phyloP scores from a whole-genome alignment of 2,329 filamentous ascomycete genomes.

The Microcera coccophila region DNA sequence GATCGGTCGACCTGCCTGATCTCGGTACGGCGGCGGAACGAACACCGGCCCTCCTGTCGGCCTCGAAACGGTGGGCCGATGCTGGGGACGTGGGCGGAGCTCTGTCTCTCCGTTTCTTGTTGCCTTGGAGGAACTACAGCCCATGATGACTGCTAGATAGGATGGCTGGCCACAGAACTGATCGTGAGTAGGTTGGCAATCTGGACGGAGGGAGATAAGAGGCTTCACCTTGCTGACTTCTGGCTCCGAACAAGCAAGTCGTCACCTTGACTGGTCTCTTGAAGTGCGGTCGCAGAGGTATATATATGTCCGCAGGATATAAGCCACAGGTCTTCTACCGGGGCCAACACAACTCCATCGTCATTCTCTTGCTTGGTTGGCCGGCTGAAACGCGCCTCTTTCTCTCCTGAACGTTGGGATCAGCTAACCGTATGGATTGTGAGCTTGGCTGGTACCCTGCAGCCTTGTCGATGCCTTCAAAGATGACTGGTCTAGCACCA shows the following conservation, averaged over 20 bases:
- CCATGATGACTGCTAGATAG: not conserved
- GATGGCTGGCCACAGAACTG: not conserved
- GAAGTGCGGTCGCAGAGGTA: not conserved
- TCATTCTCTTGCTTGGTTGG: not conserved
- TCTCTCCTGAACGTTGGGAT: not conserved
- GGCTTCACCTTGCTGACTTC: not conserved
- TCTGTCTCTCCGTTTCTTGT: constrained; percentile 2
- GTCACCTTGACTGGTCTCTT: not conserved
- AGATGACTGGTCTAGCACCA: too few relatives aligned
- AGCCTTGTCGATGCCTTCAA: too few relatives aligned
- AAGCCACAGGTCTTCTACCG: not conserved
- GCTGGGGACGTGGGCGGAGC: constrained; percentile 17
- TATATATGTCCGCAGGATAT: not conserved
- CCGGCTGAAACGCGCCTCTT: not conserved
- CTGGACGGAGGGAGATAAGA: not conserved
- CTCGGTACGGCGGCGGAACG: constrained; percentile 14
- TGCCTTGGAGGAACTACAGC: not conserved
- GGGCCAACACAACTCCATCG: not conserved
- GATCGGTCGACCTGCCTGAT: constrained; percentile 6
- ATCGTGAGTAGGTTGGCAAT: not conserved
- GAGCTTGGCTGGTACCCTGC: not conserved
- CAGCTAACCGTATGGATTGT: not conserved
- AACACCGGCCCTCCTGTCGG: constrained; percentile 17
- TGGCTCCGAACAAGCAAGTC: not conserved
- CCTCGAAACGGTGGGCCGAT: constrained; percentile 15